phyloP scores from a whole-genome alignment of 2,329 filamentous ascomycete genomes.

The Uncinocarpus reesii region DNA sequence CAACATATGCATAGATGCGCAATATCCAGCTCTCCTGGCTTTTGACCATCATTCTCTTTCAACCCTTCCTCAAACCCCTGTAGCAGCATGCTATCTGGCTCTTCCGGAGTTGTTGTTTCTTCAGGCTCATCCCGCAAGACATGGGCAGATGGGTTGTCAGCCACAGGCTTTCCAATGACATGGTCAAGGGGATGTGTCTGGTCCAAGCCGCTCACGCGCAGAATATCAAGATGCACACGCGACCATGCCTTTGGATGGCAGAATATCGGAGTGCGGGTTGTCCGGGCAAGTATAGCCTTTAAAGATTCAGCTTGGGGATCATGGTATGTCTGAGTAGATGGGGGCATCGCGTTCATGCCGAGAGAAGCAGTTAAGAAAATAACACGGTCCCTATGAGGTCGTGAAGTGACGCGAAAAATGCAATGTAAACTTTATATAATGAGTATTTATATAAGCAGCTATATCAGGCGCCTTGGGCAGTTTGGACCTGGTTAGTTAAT shows the following conservation, averaged over 20 bases:
- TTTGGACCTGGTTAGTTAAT: too few species aligned
- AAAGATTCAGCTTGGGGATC: conserved; percentile 1
- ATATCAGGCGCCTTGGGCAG: too few species aligned
- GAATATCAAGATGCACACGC: conserved; percentile 2
- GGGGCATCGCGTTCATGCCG: too few species aligned
- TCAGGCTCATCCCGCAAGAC: not conserved
- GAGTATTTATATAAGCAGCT: too few species aligned
- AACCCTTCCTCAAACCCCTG: not conserved
- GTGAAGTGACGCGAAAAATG: too few species aligned
- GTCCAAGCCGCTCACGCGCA: not conserved
- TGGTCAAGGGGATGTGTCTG: not conserved
- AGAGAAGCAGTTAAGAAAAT: too few species aligned
- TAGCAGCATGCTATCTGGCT: too few species aligned
- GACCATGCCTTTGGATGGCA: conserved; percentile 10
- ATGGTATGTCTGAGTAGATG: not conserved
- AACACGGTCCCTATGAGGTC: too few species aligned
- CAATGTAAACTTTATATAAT: too few species aligned
- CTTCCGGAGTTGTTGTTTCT: not conserved
- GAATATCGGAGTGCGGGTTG: conserved; percentile 2
- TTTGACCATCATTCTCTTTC: too few species aligned
- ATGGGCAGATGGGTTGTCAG: not conserved
- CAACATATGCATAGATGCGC: too few species aligned
- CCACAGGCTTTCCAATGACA: conserved; percentile 5
- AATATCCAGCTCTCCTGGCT: too few species aligned
- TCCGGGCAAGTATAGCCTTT: not conserved